A percentile compares a stretch with the other conserved stretches of the same genome.
Evolutionary conservation across 2,329 filamentous ascomycete species (phyloP).

Genomic region (Aspergillus neotritici): DNA sequence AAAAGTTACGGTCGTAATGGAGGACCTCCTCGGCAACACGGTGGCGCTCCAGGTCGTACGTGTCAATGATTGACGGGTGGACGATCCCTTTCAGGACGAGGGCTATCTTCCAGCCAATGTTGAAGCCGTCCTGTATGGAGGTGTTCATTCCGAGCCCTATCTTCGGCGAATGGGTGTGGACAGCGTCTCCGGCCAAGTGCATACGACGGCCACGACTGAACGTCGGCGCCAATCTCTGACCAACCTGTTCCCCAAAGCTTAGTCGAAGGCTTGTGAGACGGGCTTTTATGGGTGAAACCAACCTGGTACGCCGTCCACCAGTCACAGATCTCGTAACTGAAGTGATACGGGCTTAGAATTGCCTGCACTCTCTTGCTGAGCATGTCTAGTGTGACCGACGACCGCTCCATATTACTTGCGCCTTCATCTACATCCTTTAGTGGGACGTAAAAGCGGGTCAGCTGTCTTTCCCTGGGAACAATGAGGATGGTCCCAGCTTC

Average conservation of each 20-base stretch:
- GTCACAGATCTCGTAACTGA: conserved; percentile 9
- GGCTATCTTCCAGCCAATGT: conserved; percentile 52
- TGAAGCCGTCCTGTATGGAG: conserved; percentile 48
- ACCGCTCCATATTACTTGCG: conserved; percentile 2
- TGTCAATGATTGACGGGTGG: conserved; percentile 40
- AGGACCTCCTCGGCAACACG: conserved; percentile 61
- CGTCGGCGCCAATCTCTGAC: conserved; percentile 7
- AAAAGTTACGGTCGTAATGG: conserved; percentile 48
- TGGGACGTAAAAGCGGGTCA: conserved; percentile 8
- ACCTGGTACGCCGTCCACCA: conserved; percentile 13
- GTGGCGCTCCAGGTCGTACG: conserved; percentile 49
- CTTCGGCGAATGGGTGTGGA: conserved; percentile 11
- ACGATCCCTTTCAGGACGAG: conserved; percentile 40
- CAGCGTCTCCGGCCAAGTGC: conserved; percentile 8
- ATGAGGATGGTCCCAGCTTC: conserved; percentile 58
- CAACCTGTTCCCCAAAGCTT: conserved; percentile 1
- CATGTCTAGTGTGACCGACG: conserved; percentile 6
- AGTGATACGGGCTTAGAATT: conserved; percentile 3
- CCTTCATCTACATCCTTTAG: conserved; percentile 3
- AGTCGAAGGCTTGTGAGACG: background rate
- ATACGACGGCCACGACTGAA: conserved; percentile 7
- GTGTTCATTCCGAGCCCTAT: conserved; percentile 10
- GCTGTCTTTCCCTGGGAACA: conserved; percentile 54
- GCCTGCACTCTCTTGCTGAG: conserved; percentile 4
- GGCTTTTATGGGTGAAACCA: background rate